Evolutionary conservation across 257 asterid species (phyloP).

Genomic region (Penstemon newberryi): DNA sequence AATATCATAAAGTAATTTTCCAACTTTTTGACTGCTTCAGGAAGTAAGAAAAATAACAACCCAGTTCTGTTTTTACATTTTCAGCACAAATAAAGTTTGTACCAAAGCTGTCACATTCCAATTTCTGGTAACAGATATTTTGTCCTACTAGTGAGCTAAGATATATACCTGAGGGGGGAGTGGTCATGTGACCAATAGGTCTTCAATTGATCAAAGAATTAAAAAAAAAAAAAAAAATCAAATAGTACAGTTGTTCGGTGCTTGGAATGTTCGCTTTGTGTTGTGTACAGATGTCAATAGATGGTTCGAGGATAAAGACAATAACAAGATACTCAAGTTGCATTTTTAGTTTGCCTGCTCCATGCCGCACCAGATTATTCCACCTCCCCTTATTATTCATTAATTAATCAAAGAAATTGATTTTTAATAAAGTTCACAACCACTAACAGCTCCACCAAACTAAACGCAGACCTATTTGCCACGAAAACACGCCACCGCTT

Average conservation of each 20-base stretch:
- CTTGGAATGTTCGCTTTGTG: slow-evolving; percentile 49
- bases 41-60: slow-evolving; percentile 10
- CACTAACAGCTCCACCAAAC: slow-evolving; percentile 60
- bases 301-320: slow-evolving; percentile 36
- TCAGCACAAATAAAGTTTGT: slow-evolving; percentile 1
- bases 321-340: slow-evolving; percentile 16
- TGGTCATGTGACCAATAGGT: too few relatives aligned
- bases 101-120: slow-evolving; percentile 19
- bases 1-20: slow-evolving; percentile 9
- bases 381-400: neutral
- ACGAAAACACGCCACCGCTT: slow-evolving; percentile 68
- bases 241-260: slow-evolving; percentile 35
- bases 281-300: slow-evolving; percentile 32
- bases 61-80: slow-evolving; percentile 4
- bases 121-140: slow-evolving; percentile 22
- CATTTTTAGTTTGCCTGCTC: slow-evolving; percentile 24
- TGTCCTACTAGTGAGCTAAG: slow-evolving; percentile 7
- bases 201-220: too few relatives aligned
- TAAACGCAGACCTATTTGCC: slow-evolving; percentile 56
- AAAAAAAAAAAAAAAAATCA: neutral
- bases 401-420: too few relatives aligned
- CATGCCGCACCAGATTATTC: slow-evolving; percentile 33
- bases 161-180: too few relatives aligned
- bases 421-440: slow-evolving; percentile 37
- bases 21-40: slow-evolving; percentile 22